phyloP scores from a whole-genome alignment of 257 asterid genomes.

The Solanum neorickii region DNA sequence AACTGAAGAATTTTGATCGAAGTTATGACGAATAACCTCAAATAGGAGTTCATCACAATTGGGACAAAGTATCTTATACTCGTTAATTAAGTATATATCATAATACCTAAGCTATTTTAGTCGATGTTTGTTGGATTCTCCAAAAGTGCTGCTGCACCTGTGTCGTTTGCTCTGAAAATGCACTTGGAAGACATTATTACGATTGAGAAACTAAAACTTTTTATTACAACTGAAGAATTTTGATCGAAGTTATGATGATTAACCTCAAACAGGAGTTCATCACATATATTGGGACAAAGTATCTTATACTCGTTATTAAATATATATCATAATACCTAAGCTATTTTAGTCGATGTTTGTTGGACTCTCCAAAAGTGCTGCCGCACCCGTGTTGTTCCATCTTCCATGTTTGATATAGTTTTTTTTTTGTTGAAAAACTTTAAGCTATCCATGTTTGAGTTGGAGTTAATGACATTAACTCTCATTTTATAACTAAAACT shows the following conservation, averaged over 20 bases:
- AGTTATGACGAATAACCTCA: neutral
- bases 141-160: neutral
- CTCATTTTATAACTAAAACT: neutral
- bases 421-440: neutral
- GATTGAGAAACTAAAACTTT: neutral
- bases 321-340: neutral
- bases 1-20: neutral
- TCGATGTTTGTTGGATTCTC: neutral
- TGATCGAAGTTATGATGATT: neutral
- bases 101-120: neutral
- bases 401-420: neutral
- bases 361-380: neutral
- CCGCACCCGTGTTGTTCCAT: neutral
- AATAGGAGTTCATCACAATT: neutral
- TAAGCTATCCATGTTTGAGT: neutral
- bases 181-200: neutral
- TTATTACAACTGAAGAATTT: neutral
- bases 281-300: neutral
- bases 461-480: neutral
- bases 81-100: neutral
- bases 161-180: neutral
- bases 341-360: neutral
- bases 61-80: neutral
- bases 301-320: too few relatives aligned
- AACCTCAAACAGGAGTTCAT: neutral